phyloP scores from a whole-genome alignment of 306 rosid genomes.

The Trifolium subterraneum region DNA sequence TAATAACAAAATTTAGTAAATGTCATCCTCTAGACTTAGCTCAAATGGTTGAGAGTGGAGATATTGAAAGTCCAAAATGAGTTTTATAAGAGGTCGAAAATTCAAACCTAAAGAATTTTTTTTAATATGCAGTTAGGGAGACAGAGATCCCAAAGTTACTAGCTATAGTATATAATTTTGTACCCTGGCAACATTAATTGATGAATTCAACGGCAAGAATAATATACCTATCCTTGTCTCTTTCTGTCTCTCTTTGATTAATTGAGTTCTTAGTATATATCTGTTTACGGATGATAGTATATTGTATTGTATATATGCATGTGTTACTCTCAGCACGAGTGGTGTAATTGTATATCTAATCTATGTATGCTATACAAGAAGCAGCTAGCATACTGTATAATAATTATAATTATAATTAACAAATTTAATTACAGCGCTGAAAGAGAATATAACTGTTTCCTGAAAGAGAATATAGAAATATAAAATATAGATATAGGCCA shows the following conservation, averaged over 20 bases:
- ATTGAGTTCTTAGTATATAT: background rate
- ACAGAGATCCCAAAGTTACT: constrained; percentile 37
- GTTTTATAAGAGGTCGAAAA: no score
- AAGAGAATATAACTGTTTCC: background rate
- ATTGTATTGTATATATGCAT: background rate
- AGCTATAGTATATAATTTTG: constrained; percentile 17
- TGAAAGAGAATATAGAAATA: background rate
- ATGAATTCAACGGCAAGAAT: constrained; percentile 28
- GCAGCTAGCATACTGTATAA: constrained; percentile 21
- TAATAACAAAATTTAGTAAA: no score
- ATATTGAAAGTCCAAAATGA: no score
- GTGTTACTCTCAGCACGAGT: constrained; percentile 39
- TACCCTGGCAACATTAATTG: background rate
- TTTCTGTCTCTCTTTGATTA: constrained; percentile 33
- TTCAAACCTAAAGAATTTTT: no score
- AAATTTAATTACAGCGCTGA: background rate
- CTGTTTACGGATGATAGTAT: background rate
- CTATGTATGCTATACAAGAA: constrained; percentile 25
- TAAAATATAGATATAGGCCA: background rate
- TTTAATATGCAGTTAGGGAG: background rate
- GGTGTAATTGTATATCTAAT: background rate
- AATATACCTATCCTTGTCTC: constrained; percentile 39
- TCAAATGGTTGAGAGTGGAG: no score
- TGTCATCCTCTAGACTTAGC: no score
- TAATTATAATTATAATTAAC: background rate